Conservation (phyloP, 768 basidiomycete genomes). For the Terana coerulea region DNA sequence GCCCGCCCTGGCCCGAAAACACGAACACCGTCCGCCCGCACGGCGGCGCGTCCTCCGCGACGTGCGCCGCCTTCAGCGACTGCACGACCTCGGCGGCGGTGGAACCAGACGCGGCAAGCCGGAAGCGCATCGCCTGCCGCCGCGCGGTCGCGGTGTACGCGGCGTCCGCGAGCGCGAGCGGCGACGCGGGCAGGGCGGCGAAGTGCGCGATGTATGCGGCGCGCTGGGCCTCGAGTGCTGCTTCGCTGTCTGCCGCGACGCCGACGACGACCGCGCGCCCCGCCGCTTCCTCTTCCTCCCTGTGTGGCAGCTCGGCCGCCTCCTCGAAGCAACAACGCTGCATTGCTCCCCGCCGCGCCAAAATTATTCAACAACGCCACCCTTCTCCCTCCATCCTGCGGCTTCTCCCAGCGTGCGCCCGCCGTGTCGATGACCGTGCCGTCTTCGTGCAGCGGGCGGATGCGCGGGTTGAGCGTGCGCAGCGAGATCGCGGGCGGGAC, state of each 20-base stretch:
- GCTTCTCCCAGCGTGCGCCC: conserved; percentile 37
- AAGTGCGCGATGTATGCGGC: conserved; percentile 47
- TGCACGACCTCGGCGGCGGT: conserved; percentile 43
- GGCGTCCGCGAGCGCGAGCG: conserved; percentile 41
- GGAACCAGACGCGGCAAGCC: conserved; percentile 46
- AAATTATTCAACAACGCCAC: conserved; percentile 70
- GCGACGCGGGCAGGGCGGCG: conserved; percentile 21
- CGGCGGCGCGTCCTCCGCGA: conserved; percentile 16
- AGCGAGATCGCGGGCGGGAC: conserved; percentile 65
- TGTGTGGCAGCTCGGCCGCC: background rate
- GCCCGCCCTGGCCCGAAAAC: conserved; percentile 72
- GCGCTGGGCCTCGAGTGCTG: conserved; percentile 46
- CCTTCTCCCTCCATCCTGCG: conserved; percentile 30
- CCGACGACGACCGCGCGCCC: conserved; percentile 43
- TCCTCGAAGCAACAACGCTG: conserved; percentile 61
- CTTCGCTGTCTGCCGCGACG: conserved; percentile 55
- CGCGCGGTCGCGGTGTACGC: conserved; percentile 70
- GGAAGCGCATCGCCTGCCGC: conserved; percentile 49
- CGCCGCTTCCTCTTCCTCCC: background rate
- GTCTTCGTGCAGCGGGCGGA: conserved; percentile 34
- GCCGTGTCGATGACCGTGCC: conserved; percentile 44
- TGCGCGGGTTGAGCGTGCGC: conserved; percentile 50
- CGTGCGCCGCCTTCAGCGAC: conserved; percentile 36
- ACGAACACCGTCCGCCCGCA: conserved; percentile 50
- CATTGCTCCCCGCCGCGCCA: conserved; percentile 72